Percentiles rank a stretch among this genome's conserved stretches.
phyloP scores from a whole-genome alignment of 2,329 filamentous ascomycete genomes.

The Aspergillus fumigatus region DNA sequence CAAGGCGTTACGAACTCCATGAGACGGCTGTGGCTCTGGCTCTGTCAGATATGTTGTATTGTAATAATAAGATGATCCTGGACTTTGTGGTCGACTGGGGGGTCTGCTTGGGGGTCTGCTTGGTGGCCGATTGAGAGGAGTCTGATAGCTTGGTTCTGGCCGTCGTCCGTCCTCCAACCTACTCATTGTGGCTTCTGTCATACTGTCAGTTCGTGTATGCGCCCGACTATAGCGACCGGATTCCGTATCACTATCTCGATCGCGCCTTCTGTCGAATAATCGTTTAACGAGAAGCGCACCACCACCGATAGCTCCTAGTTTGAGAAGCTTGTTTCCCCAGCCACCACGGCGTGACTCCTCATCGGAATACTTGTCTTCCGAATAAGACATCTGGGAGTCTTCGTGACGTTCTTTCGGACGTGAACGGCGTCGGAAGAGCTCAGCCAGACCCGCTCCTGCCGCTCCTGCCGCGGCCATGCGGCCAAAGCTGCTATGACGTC shows the following conservation, averaged over 20 bases:
- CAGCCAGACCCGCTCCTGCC: constrained; percentile 55
- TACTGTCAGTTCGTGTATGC: constrained; percentile 43
- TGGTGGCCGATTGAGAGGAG: constrained; percentile 30
- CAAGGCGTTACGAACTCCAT: constrained; percentile 55
- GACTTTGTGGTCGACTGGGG: constrained; percentile 30
- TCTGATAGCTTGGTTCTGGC: constrained; percentile 38
- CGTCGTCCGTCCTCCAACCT: constrained; percentile 51
- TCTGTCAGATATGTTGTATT: constrained; percentile 38
- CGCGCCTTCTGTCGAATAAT: constrained; percentile 52
- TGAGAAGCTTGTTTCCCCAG: constrained; percentile 57
- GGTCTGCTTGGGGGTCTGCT: constrained; percentile 31
- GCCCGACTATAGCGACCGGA: constrained; percentile 51
- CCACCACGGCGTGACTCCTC: constrained; percentile 47
- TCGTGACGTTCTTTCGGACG: constrained; percentile 41
- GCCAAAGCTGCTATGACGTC: constrained; percentile 42
- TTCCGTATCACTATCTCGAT: constrained; percentile 51
- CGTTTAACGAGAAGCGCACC: constrained; percentile 59
- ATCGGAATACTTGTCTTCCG: constrained; percentile 64
- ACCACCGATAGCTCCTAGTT: constrained; percentile 58
- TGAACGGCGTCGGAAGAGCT: constrained; percentile 42
- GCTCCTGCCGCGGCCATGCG: constrained; percentile 52
- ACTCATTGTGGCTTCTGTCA: constrained; percentile 39
- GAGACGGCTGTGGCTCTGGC: constrained; percentile 42
- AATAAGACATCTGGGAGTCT: constrained; percentile 53
- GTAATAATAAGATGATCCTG: constrained; percentile 35